phyloP scores from a whole-genome alignment of 306 rosid species.

The Quillaja saponaria region DNA sequence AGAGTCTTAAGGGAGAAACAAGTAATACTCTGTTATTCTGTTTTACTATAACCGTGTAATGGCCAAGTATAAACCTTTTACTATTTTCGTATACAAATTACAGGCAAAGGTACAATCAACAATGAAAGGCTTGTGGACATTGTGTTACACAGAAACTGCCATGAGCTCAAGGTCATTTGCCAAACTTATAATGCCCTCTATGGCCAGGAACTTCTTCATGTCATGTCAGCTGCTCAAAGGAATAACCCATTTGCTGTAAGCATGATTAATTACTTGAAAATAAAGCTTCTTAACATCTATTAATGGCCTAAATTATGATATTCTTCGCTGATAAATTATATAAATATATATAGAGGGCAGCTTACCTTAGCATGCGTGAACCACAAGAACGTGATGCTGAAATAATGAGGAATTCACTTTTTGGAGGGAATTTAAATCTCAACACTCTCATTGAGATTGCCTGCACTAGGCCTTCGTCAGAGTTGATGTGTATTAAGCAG shows the following conservation, averaged over 20 bases:
- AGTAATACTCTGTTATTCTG: too few species aligned
- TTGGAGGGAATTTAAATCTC: conserved; percentile 3
- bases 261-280: background rate
- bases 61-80: background rate
- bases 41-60: too few species aligned
- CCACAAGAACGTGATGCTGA: conserved; percentile 31
- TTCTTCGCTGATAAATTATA: too few species aligned
- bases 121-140: conserved; percentile 18
- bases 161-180: conserved; percentile 23
- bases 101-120: conserved; percentile 21
- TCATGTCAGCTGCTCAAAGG: conserved; percentile 13
- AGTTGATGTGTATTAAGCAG: conserved; percentile 26
- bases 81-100: background rate
- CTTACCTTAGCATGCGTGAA: conserved; percentile 31
- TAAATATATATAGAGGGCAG: conserved; percentile 22
- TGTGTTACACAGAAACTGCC: conserved; percentile 4
- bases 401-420: conserved; percentile 26
- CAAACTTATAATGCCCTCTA: conserved; percentile 27
- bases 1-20: too few species aligned
- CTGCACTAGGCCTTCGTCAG: conserved; percentile 19
- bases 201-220: conserved; percentile 24
- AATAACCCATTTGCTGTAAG: conserved; percentile 29
- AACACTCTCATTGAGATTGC: conserved; percentile 24
- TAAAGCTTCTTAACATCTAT: too few species aligned
- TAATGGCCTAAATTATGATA: background rate